Evolutionary conservation across 805 yeast species (phyloP).

Genomic region (Priceomyces carsonii): DNA sequence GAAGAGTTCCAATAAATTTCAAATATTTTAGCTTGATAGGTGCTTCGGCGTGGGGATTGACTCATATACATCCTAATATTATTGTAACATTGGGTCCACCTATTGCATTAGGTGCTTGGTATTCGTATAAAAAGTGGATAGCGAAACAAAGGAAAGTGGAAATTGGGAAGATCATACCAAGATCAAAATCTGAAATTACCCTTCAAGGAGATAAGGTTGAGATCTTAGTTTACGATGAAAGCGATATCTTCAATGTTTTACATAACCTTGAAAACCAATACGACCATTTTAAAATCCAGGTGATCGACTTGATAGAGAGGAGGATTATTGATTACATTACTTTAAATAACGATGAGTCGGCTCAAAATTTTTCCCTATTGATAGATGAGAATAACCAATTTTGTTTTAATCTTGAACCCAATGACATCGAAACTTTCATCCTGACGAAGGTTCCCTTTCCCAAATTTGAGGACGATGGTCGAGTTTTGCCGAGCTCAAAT

Average conservation of each 20-base stretch:
- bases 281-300: constrained; percentile 32
- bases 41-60: constrained; percentile 25
- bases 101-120: constrained; percentile 26
- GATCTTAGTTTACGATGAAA: constrained; percentile 34
- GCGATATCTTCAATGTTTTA: constrained; percentile 26
- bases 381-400: constrained; percentile 37
- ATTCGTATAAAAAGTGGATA: constrained; percentile 14
- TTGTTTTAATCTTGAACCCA: constrained; percentile 19
- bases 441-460: constrained; percentile 14
- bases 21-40: constrained; percentile 31
- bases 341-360: constrained; percentile 8
- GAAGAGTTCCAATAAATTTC: constrained; percentile 22
- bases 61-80: constrained; percentile 37
- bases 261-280: constrained; percentile 39
- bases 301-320: constrained; percentile 24
- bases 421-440: constrained; percentile 26
- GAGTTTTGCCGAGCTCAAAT: not conserved
- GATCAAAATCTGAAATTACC: constrained; percentile 4
- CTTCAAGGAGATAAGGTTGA: constrained; percentile 13
- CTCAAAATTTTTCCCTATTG: constrained; percentile 12
- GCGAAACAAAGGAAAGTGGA: constrained; percentile 14
- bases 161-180: constrained; percentile 13
- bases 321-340: constrained; percentile 29
- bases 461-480: constrained; percentile 3
- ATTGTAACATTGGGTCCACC: constrained; percentile 41